phyloP scores from a whole-genome alignment of 208 protist species.

The Naegleria lovaniensis region DNA sequence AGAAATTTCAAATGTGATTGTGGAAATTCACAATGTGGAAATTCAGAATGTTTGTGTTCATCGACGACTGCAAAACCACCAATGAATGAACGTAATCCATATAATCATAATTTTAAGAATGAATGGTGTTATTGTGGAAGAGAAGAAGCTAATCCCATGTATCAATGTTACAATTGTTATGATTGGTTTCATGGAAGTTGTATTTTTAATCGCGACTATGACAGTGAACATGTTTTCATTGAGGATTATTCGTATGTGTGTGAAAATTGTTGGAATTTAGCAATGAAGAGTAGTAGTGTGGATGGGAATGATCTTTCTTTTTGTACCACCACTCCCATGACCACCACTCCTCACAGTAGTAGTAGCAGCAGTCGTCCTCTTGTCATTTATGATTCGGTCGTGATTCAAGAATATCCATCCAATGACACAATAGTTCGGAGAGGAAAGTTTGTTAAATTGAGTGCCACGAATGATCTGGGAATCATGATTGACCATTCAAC shows the following conservation, averaged over 20 bases:
- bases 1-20: constrained; percentile 22
- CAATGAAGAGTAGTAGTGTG: too few species aligned
- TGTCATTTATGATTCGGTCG: too few species aligned
- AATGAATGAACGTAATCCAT: neutral
- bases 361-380: too few species aligned
- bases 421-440: too few species aligned
- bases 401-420: too few species aligned
- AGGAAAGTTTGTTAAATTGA: too few species aligned
- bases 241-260: neutral
- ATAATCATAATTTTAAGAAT: constrained; percentile 25
- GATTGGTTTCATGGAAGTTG: constrained; percentile 13
- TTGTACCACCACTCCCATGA: too few species aligned
- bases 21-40: neutral
- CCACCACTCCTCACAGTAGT: too few species aligned
- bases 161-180: constrained; percentile 6
- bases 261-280: neutral
- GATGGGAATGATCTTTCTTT: too few species aligned
- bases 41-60: neutral
- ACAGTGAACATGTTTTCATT: neutral
- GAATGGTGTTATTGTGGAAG: constrained; percentile 20
- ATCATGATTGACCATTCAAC: too few species aligned
- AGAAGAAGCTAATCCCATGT: neutral
- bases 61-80: neutral
- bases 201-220: neutral
- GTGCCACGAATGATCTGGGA: too few species aligned